Conservation (phyloP, 768 basidiomycete species). For the Suillus americanus region DNA sequence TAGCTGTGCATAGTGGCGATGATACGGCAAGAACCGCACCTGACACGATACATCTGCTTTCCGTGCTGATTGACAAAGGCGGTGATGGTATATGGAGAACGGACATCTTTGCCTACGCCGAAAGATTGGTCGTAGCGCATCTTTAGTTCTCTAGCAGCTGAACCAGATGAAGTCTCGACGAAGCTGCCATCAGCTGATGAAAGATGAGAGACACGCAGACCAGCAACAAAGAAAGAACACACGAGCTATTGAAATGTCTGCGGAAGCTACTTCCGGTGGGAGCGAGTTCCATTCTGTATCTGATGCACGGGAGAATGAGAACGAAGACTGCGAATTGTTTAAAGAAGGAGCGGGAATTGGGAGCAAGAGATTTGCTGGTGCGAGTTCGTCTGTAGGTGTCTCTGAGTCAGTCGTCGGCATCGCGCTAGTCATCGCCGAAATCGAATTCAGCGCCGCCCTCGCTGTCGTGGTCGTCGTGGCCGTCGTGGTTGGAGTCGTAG, state of each 20-base stretch:
- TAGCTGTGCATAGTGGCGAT: not conserved
- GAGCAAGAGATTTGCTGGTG: slow-evolving; percentile 36
- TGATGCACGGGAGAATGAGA: slow-evolving; percentile 45
- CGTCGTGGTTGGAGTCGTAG: not conserved
- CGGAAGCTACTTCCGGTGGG: slow-evolving; percentile 51
- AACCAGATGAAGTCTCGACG: slow-evolving; percentile 77
- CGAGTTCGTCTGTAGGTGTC: not conserved
- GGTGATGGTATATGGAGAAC: slow-evolving; percentile 83
- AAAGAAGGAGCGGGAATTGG: slow-evolving; percentile 40
- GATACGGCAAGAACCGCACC: slow-evolving; percentile 38
- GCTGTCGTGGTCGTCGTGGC: not conserved
- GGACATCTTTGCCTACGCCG: slow-evolving; percentile 63
- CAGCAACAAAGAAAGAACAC: slow-evolving; percentile 28
- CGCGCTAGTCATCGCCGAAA: not conserved
- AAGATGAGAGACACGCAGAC: not conserved
- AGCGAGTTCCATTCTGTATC: slow-evolving; percentile 41
- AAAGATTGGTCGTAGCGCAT: slow-evolving; percentile 66
- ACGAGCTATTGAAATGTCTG: slow-evolving; percentile 62
- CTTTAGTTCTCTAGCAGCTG: slow-evolving; percentile 77
- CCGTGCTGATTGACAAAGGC: slow-evolving; percentile 81
- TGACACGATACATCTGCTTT: slow-evolving; percentile 72
- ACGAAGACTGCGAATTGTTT: slow-evolving; percentile 41
- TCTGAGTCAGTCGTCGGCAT: not conserved
- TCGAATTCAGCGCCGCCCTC: slow-evolving; percentile 21
- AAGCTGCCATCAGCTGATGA: slow-evolving; percentile 68